Percentiles rank a stretch among this genome's conserved stretches.
These are phyloP conservation scores for Wallacemonas sp. DNA, from an alignment of 208 protist species.

Conservation along the genomic window DNA sequence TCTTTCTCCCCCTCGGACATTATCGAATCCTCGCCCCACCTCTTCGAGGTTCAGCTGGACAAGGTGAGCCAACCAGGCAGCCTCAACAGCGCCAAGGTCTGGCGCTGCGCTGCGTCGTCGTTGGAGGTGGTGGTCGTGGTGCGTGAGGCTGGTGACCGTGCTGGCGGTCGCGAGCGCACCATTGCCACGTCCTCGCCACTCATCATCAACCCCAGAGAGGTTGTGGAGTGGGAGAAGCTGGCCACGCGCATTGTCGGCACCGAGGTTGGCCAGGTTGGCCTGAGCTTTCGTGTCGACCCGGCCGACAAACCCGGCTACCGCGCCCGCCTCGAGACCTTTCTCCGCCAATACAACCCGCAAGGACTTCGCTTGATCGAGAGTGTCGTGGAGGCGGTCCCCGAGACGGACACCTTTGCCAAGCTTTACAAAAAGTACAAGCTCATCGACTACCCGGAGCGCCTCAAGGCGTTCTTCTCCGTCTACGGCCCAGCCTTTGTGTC, in stretches of 20 bases:
- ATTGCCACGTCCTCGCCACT: constrained; percentile 45
- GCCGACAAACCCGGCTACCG: constrained; percentile 51
- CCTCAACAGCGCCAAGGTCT: constrained; percentile 39
- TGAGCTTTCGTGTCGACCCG: constrained; percentile 66
- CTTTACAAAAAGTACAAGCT: constrained; percentile 72
- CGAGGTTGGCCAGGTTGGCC: constrained; percentile 70
- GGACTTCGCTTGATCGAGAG: constrained; percentile 56
- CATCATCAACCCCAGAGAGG: constrained; percentile 38
- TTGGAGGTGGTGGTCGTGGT: constrained; percentile 60
- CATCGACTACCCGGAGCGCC: constrained; percentile 57
- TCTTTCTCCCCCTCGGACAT: constrained; percentile 46
- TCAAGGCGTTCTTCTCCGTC: constrained; percentile 57
- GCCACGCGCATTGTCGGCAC: constrained; percentile 64
- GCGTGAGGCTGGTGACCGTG: constrained; percentile 28
- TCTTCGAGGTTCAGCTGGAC: constrained; percentile 71
- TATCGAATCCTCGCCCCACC: constrained; percentile 31
- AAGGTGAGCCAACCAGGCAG: constrained; percentile 18
- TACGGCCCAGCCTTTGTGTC: constrained; percentile 58
- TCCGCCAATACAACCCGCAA: constrained; percentile 59
- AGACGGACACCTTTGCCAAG: constrained; percentile 81
- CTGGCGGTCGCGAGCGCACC: constrained; percentile 18
- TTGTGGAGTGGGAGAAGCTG: constrained; percentile 67
- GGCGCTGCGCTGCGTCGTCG: constrained; percentile 32
- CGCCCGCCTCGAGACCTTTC: constrained; percentile 56
- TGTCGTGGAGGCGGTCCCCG: constrained; percentile 59